These are phyloP conservation scores for Peronosclerospora sorghi DNA, from an alignment of 352 stramenopile genomes.

Conservation along the genomic window DNA sequence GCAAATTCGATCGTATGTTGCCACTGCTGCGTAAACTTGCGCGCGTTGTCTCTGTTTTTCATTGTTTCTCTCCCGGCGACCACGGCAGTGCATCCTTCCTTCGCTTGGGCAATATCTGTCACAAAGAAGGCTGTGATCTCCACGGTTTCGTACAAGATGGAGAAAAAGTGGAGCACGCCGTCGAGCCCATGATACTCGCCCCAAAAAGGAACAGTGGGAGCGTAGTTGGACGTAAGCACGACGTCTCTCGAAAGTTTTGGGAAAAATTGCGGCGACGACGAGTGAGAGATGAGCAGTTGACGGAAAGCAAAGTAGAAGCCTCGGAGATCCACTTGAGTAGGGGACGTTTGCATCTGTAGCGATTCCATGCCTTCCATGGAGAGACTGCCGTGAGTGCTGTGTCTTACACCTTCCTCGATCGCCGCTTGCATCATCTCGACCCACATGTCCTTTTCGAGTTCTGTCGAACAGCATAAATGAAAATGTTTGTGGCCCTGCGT, in stretches of 20 bases:
- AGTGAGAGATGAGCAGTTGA: constrained; percentile 81
- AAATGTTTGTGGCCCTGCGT: constrained; percentile 85
- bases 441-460: constrained; percentile 87
- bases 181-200: constrained; percentile 83
- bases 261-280: constrained; percentile 82
- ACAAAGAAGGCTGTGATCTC: constrained; percentile 85
- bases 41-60: constrained; percentile 81
- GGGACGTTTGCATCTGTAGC: constrained; percentile 34
- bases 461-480: constrained; percentile 76
- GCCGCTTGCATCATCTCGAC: constrained; percentile 87
- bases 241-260: constrained; percentile 77
- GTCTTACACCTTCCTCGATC: constrained; percentile 48
- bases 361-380: constrained; percentile 16
- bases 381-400: constrained; percentile 11
- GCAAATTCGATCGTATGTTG: constrained; percentile 85
- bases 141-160: constrained; percentile 82
- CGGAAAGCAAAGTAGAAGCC: constrained; percentile 84
- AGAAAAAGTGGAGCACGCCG: constrained; percentile 83
- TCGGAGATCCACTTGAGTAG: constrained; percentile 74
- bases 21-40: constrained; percentile 86
- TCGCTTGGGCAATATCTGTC: constrained; percentile 79
- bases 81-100: constrained; percentile 72
- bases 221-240: constrained; percentile 82
- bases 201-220: constrained; percentile 81
- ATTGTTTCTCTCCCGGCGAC: constrained; percentile 80